phyloP scores from a whole-genome alignment of 495 filamentous ascomycete species.

The Diplogelasinospora grovesii region DNA sequence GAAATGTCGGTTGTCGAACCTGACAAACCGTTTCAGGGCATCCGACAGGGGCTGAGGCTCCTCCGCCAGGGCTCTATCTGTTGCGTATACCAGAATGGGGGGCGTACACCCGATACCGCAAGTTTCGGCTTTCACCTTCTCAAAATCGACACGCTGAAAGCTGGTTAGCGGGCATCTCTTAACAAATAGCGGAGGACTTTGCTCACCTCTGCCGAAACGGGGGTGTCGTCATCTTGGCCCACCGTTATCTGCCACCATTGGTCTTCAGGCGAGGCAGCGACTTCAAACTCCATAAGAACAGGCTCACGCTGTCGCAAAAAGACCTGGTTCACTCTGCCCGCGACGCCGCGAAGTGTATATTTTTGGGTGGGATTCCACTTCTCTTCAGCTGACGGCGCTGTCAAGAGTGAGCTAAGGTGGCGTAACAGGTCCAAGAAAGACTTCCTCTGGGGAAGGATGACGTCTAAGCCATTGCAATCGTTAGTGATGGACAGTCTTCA shows the following conservation, averaged over 20 bases:
- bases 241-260: constrained; percentile 41
- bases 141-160: constrained; percentile 18
- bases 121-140: constrained; percentile 28
- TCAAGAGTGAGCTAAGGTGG: constrained; percentile 25
- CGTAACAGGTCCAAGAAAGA: constrained; percentile 11
- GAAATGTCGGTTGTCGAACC: constrained; percentile 38
- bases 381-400: constrained; percentile 23
- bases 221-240: constrained; percentile 16
- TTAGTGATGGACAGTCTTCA: constrained; percentile 11
- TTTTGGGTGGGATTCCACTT: constrained; percentile 32
- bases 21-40: constrained; percentile 36
- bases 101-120: constrained; percentile 22
- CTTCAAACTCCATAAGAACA: constrained; percentile 15
- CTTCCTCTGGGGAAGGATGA: constrained; percentile 9
- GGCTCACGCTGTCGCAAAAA: constrained; percentile 31
- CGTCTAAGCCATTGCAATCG: constrained; percentile 9
- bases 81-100: constrained; percentile 39
- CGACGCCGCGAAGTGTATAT: constrained; percentile 37
- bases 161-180: constrained; percentile 8
- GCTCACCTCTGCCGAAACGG: constrained; percentile 31
- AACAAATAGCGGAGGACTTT: background rate
- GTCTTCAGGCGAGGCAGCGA: constrained; percentile 13
- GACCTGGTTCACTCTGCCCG: constrained; percentile 23
- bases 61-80: constrained; percentile 31
- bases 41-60: constrained; percentile 28